Evolutionary conservation across 306 rosid species (phyloP), one percentile per base, ranked within the genome.

Genomic region (Cucumis melo): DNA sequence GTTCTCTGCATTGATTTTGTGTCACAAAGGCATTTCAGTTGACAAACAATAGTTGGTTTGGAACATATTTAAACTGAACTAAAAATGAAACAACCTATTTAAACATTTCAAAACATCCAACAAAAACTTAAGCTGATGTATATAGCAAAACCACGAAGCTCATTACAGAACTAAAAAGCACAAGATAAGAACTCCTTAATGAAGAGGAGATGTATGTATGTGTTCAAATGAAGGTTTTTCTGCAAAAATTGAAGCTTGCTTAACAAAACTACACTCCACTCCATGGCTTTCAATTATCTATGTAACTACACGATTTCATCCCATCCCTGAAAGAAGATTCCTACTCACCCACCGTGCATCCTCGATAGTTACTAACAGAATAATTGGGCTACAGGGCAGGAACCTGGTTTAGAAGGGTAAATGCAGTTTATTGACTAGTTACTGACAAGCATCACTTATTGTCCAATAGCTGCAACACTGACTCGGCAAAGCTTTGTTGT

Each of bases 401-500:
- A 36, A 73, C 62, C 51, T 62, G 2, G 57, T 29, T 13, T 66
- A 32, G 71, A 38, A 73, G 14, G 42, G 15, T 23, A 73, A 50
- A 44, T 75, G 23, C 73, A 77, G 64, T 51, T 63, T 17, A 0
- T 9, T 24, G 59, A 59, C 39, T 79, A 75, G 39, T 20, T 80
- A 2, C 75, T 58, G 10, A 67, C 57, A 42, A 41, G 36, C 77
- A 16, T 92, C 87, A 91, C 77, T 89, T 85, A 50, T 89, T 95
- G 84, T 94, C 97, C 78, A 89, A 82, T 75, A 91, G 96, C 67
- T 86, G 88, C 75, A 94, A 85, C 82, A 94, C 87, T 3, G 84
- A 83, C 76, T 91, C 99, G 0, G 97, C 96, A 78, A 90, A 94
- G 89, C 86, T 86, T 78, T 92, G 95, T 86, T 94, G 99, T 90